Percentiles rank a stretch among this genome's conserved stretches.
Evolutionary conservation across 805 yeast species (phyloP).

Genomic region (Ogataea ganodermae): DNA sequence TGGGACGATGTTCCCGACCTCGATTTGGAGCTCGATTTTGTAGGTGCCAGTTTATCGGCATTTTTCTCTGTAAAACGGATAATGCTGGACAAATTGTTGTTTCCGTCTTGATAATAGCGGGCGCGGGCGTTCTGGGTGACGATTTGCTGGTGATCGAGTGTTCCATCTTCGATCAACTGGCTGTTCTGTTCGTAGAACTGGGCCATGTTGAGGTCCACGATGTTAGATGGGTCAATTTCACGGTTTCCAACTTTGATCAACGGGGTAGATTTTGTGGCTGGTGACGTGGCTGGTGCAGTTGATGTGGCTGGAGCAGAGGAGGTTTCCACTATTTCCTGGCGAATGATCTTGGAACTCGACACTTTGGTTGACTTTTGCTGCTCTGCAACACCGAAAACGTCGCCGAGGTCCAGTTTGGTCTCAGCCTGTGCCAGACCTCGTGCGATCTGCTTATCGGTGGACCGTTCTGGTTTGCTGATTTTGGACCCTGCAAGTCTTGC

Average conservation of each 20-base stretch:
- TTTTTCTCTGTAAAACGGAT: conserved; percentile 34
- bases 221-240: conserved; percentile 23
- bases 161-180: conserved; percentile 34
- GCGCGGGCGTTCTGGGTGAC: conserved; percentile 23
- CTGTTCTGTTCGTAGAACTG: conserved; percentile 40
- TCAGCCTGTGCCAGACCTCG: not conserved
- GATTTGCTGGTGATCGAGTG: conserved; percentile 29
- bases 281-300: not conserved
- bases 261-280: not conserved
- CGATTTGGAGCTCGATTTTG: not conserved
- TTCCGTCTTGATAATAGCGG: conserved; percentile 32
- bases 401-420: conserved; percentile 7
- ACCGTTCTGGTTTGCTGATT: conserved; percentile 7
- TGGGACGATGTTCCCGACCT: conserved; percentile 2
- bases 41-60: conserved; percentile 24
- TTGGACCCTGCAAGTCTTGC: conserved; percentile 7
- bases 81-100: conserved; percentile 35
- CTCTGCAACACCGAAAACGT: conserved; percentile 9
- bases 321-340: not conserved
- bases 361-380: not conserved
- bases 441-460: conserved; percentile 2
- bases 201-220: conserved; percentile 39
- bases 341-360: not conserved
- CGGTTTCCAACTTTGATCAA: conserved; percentile 7
- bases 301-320: conserved; percentile 5